These are phyloP conservation scores for Tetratostichococcus sp. DNA, from an alignment of 139 green algal genomes.

Conservation along the genomic window DNA sequence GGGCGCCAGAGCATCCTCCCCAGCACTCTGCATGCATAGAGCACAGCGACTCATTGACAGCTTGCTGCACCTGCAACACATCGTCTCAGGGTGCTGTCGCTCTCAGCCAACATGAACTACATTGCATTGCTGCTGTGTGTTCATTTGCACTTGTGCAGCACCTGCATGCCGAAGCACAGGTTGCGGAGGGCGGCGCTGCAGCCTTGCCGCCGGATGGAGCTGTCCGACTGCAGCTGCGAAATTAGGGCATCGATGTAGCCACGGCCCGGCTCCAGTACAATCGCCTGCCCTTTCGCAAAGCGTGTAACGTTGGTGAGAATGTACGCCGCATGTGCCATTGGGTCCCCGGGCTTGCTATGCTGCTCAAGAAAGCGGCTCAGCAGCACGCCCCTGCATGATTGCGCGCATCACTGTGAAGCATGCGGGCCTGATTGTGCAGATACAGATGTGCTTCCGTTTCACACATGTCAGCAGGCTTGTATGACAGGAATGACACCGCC, in stretches of 20 bases:
- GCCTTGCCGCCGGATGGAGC: slow-evolving; percentile 40
- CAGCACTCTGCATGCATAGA: neutral
- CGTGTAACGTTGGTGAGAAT: slow-evolving; percentile 72
- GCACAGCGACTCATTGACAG: too few relatives aligned
- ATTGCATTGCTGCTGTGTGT: too few relatives aligned
- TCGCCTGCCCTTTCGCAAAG: slow-evolving; percentile 32
- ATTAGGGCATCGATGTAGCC: slow-evolving; percentile 52
- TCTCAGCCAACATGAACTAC: too few relatives aligned
- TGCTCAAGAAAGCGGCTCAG: slow-evolving; percentile 53
- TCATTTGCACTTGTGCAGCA: slow-evolving; percentile 5
- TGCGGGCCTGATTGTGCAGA: too few relatives aligned
- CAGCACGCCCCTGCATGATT: slow-evolving; percentile 44
- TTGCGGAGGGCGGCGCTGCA: slow-evolving; percentile 51
- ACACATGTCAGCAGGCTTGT: neutral
- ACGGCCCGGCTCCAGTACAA: slow-evolving; percentile 69
- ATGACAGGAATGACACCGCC: neutral
- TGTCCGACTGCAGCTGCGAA: slow-evolving; percentile 40
- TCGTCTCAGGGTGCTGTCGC: too few relatives aligned
- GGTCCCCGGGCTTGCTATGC: slow-evolving; percentile 20
- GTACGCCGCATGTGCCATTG: slow-evolving; percentile 60
- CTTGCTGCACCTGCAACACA: too few relatives aligned
- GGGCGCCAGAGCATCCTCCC: slow-evolving; percentile 30
- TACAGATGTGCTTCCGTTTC: neutral
- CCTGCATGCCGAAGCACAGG: slow-evolving; percentile 48
- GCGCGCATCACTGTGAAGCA: neutral